Evolutionary conservation across 306 rosid species (phyloP).

Genomic region (Myrica gale): DNA sequence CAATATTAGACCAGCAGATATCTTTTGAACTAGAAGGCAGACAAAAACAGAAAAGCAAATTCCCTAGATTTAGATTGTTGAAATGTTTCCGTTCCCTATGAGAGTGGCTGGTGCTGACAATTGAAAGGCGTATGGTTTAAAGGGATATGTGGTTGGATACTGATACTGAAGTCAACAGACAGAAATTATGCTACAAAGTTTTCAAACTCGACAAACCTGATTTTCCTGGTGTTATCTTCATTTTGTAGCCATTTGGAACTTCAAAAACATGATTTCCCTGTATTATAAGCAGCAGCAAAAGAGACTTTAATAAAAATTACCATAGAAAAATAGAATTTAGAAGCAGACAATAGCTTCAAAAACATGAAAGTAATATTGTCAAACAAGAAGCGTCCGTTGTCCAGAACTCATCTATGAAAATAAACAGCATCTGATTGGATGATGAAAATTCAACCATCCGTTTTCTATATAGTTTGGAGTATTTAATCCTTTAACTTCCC

Average conservation of each 20-base stretch:
- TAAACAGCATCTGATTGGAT: neutral
- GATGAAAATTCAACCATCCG: neutral
- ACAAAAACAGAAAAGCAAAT: slow-evolving; percentile 10
- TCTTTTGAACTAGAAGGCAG: neutral
- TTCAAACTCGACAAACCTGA: slow-evolving; percentile 45
- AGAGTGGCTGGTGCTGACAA: slow-evolving; percentile 17
- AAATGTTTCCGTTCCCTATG: slow-evolving; percentile 3
- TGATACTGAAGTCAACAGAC: neutral
- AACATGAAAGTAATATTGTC: neutral
- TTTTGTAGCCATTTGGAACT: slow-evolving; percentile 81
- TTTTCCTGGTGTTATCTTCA: slow-evolving; percentile 61
- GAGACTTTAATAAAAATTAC: neutral
- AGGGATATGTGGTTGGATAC: neutral
- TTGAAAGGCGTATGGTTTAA: neutral
- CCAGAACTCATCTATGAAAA: neutral
- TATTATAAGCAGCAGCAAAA: slow-evolving; percentile 30
- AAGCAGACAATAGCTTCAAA: slow-evolving; percentile 1
- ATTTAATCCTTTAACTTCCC: neutral
- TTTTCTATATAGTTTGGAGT: neutral
- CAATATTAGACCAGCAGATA: too few species aligned
- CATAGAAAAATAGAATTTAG: neutral
- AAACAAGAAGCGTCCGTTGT: neutral
- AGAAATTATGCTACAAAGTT: neutral
- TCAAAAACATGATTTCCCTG: slow-evolving; percentile 87
- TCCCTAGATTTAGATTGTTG: neutral